Conservation (phyloP, 768 basidiomycete genomes). For the Sarcodon sp. region DNA sequence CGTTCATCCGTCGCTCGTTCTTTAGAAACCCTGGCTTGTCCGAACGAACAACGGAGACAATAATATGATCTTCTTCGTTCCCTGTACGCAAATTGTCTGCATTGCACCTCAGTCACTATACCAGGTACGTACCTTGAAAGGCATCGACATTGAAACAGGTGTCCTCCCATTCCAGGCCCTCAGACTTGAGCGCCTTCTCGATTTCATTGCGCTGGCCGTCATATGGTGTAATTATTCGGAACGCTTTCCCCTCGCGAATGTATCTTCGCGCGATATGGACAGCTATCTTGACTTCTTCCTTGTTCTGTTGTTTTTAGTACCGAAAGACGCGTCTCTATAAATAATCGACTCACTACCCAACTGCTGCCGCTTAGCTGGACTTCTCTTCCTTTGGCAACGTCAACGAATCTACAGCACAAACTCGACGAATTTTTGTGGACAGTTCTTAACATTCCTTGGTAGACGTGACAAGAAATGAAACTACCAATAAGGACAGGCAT, state of each 20-base stretch:
- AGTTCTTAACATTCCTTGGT: conserved; percentile 13
- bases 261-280: conserved; percentile 11
- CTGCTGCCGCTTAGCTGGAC: conserved; percentile 14
- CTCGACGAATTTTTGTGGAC: conserved; percentile 5
- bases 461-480: conserved; percentile 21
- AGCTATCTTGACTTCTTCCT: conserved; percentile 12
- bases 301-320: conserved; percentile 11
- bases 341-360: conserved; percentile 16
- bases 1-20: conserved; percentile 17
- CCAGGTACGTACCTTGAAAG: conserved; percentile 17
- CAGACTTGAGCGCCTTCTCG: conserved; percentile 12
- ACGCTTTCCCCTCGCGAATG: conserved; percentile 8
- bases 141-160: conserved; percentile 21
- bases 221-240: conserved; percentile 21
- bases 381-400: conserved; percentile 22
- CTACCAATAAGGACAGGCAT: conserved; percentile 19
- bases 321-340: neutral
- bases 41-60: conserved; percentile 20
- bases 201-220: conserved; percentile 18
- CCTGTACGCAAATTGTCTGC: conserved; percentile 8
- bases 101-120: neutral
- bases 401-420: conserved; percentile 22
- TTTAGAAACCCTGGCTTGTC: conserved; percentile 17
- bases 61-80: conserved; percentile 20
- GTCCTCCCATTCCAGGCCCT: conserved; percentile 12